These are phyloP conservation scores for Apiospora marii DNA, from an alignment of 2,329 filamentous ascomycete genomes.

Conservation along the genomic window DNA sequence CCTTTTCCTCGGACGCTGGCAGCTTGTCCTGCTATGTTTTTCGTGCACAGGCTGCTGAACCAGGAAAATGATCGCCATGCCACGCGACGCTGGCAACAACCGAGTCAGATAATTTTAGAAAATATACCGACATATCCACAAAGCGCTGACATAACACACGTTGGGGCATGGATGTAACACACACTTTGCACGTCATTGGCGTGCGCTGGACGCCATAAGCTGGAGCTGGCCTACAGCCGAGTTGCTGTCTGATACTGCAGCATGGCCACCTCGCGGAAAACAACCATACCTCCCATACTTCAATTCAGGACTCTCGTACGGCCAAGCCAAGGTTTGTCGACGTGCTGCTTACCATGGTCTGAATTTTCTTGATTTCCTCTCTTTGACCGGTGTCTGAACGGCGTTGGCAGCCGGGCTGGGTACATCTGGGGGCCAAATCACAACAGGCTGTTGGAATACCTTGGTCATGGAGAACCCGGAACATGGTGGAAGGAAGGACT, in stretches of 20 bases:
- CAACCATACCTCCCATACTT: not conserved
- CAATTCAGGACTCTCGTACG: not conserved
- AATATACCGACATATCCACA: conserved; percentile 2
- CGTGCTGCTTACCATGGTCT: not conserved
- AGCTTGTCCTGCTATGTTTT: not conserved
- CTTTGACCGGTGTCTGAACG: not conserved
- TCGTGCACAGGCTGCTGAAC: not conserved
- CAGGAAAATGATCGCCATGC: not conserved
- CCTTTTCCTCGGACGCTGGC: not conserved
- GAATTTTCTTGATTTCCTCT: not conserved
- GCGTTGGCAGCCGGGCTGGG: not conserved
- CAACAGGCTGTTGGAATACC: not conserved
- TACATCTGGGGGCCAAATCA: not conserved
- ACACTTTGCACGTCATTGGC: not conserved
- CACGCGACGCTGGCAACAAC: conserved; percentile 1
- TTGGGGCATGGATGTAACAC: not conserved
- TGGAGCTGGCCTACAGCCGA: not conserved
- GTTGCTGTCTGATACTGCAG: not conserved
- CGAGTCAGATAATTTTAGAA: conserved; percentile 9
- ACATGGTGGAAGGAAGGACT: not conserved
- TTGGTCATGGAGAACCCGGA: not conserved
- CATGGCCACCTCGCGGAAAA: not conserved
- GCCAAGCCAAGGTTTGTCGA: not conserved
- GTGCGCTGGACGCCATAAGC: not conserved
- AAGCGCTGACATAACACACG: not conserved